phyloP scores from a whole-genome alignment of 1,139 yeast species.

The Taphrina wiesneri region DNA sequence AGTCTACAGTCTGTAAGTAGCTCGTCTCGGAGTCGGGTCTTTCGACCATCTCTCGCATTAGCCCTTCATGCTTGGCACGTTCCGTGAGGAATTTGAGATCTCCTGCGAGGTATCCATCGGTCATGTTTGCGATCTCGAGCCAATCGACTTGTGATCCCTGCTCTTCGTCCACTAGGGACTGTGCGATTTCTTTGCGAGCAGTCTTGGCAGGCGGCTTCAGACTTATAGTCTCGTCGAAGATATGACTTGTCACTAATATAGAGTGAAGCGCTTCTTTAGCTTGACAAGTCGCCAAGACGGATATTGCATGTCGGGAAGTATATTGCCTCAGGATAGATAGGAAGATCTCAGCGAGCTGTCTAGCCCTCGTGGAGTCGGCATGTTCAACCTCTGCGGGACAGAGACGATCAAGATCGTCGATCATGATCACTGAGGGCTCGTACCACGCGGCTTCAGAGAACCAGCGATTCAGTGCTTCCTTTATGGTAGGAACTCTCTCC shows the following conservation, averaged over 20 bases:
- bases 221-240: conserved; percentile 61
- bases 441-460: conserved; percentile 72
- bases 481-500: conserved; percentile 2
- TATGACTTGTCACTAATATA: conserved; percentile 62
- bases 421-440: conserved; percentile 69
- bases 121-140: conserved; percentile 69
- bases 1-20: conserved; percentile 44
- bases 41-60: conserved; percentile 46
- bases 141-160: conserved; percentile 53
- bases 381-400: conserved; percentile 68
- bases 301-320: conserved; percentile 48
- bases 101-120: conserved; percentile 87
- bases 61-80: conserved; percentile 67
- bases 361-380: conserved; percentile 62
- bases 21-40: background rate
- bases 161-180: conserved; percentile 46
- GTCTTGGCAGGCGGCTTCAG: conserved; percentile 71
- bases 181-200: conserved; percentile 56
- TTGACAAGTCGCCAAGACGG: conserved; percentile 59
- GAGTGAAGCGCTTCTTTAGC: conserved; percentile 69
- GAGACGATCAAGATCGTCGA: conserved; percentile 80
- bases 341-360: conserved; percentile 58
- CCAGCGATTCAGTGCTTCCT: conserved; percentile 43
- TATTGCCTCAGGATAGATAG: conserved; percentile 49
- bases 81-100: conserved; percentile 75